Evolutionary conservation across 129 eudicot species (phyloP).

Genomic region (Ambrosia artemisiifolia): DNA sequence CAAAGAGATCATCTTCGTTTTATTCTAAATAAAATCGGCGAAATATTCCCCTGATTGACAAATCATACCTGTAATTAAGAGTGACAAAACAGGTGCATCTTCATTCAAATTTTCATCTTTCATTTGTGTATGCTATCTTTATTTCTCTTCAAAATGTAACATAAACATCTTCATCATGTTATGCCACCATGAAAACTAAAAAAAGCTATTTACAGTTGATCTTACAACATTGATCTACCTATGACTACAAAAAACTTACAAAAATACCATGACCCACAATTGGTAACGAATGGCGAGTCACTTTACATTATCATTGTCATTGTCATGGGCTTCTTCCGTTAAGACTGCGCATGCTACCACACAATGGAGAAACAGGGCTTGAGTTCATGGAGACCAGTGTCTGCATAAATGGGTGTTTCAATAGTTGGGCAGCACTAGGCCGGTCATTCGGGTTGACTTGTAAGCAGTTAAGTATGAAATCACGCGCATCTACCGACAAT

Average conservation of each 20-base stretch:
- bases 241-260: slow-evolving; percentile 17
- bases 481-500: slow-evolving; percentile 63
- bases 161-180: background rate
- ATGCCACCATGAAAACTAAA: background rate
- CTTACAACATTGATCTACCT: slow-evolving; percentile 16
- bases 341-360: slow-evolving; percentile 21
- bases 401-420: slow-evolving; percentile 74
- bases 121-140: background rate
- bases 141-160: background rate
- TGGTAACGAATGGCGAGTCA: background rate
- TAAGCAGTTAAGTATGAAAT: slow-evolving; percentile 69
- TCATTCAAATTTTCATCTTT: background rate
- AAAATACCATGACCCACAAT: background rate
- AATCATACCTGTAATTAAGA: background rate
- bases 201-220: slow-evolving; percentile 29
- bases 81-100: background rate
- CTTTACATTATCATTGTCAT: background rate
- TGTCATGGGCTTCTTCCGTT: slow-evolving; percentile 12
- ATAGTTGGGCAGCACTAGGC: slow-evolving; percentile 67
- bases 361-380: slow-evolving; percentile 47
- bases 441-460: slow-evolving; percentile 70
- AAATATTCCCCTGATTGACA: background rate
- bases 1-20: too few relatives aligned
- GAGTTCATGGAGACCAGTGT: slow-evolving; percentile 37
- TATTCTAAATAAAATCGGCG: too few relatives aligned